Percentiles rank a stretch among this genome's conserved stretches.
Evolutionary conservation across 1,284 basidiomycete species (phyloP).

Genomic region (Coniophora puteana): DNA sequence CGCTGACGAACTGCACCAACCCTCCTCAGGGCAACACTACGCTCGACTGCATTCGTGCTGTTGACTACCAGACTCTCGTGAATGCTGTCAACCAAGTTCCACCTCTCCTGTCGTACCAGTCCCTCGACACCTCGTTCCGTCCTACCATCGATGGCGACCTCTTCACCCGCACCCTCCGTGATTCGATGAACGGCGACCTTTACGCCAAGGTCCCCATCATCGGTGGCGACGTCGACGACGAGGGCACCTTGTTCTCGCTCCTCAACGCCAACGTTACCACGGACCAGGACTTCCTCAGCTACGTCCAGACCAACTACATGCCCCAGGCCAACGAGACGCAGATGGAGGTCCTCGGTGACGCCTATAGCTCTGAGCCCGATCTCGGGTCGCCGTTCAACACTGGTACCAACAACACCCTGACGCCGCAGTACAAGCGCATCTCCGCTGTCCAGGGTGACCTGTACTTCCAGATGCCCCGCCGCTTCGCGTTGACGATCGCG

Average conservation of each 20-base stretch:
- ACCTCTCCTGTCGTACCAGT: constrained; percentile 8
- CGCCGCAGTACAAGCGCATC: constrained; percentile 13
- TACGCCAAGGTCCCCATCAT: constrained; percentile 13
- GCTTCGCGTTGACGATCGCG: constrained; percentile 5
- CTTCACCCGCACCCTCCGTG: constrained; percentile 8
- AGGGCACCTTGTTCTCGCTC: constrained; percentile 17
- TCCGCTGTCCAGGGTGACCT: constrained; percentile 12
- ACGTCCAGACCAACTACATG: constrained; percentile 10
- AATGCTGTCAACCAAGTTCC: constrained; percentile 4
- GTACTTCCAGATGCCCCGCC: constrained; percentile 10
- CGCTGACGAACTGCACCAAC: constrained; percentile 6
- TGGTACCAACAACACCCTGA: constrained; percentile 11
- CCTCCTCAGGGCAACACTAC: neutral
- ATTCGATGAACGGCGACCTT: constrained; percentile 8
- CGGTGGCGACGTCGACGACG: constrained; percentile 13
- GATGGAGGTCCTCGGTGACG: constrained; percentile 3
- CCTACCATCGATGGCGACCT: constrained; percentile 11
- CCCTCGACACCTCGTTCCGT: constrained; percentile 5
- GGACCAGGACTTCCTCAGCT: constrained; percentile 13
- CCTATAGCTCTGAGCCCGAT: constrained; percentile 16
- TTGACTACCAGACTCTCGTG: constrained; percentile 5
- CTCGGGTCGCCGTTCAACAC: constrained; percentile 11
- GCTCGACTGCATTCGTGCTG: constrained; percentile 10
- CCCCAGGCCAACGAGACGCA: constrained; percentile 10
- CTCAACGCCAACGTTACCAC: constrained; percentile 14